Percentiles rank a stretch among this genome's conserved stretches.
phyloP scores from a whole-genome alignment of 176 grass and related monocot genomes.

The Eragrostis curvula region DNA sequence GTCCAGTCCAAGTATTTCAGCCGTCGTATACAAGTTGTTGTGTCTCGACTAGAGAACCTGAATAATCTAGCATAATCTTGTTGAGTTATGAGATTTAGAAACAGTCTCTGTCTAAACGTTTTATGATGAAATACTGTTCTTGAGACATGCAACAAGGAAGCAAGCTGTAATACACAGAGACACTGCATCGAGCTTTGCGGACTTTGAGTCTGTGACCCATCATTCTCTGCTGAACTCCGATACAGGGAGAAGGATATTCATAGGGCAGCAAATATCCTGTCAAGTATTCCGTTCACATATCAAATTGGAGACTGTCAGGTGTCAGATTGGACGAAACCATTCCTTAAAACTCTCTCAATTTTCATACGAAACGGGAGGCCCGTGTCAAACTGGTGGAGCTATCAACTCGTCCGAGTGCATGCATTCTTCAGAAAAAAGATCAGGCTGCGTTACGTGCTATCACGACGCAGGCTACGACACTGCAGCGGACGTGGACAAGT shows the following conservation, averaged over 20 bases:
- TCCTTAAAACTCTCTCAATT: background rate
- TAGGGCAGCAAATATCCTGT: background rate
- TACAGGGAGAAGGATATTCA: too few relatives aligned
- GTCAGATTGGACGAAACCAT: background rate
- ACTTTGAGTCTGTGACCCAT: too few relatives aligned
- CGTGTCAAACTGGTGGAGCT: background rate
- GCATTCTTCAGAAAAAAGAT: constrained; percentile 3
- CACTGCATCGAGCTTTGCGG: constrained; percentile 6
- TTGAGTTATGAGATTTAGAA: background rate
- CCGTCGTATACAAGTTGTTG: background rate
- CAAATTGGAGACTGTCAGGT: background rate
- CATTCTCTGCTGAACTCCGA: background rate
- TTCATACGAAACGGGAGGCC: background rate
- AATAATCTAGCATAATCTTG: constrained; percentile 6
- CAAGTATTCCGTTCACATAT: constrained; percentile 29
- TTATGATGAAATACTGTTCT: background rate
- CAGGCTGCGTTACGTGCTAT: background rate
- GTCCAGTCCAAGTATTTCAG: background rate
- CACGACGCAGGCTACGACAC: constrained; percentile 5
- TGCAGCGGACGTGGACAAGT: background rate
- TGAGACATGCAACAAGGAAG: background rate
- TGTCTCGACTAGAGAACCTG: background rate
- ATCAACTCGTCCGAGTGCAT: background rate
- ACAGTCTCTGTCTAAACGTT: background rate
- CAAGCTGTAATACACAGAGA: background rate